Evolutionary conservation across 2,329 filamentous ascomycete species (phyloP), one percentile per base, ranked within the genome.

Genomic region (Colletotrichum spinosum): DNA sequence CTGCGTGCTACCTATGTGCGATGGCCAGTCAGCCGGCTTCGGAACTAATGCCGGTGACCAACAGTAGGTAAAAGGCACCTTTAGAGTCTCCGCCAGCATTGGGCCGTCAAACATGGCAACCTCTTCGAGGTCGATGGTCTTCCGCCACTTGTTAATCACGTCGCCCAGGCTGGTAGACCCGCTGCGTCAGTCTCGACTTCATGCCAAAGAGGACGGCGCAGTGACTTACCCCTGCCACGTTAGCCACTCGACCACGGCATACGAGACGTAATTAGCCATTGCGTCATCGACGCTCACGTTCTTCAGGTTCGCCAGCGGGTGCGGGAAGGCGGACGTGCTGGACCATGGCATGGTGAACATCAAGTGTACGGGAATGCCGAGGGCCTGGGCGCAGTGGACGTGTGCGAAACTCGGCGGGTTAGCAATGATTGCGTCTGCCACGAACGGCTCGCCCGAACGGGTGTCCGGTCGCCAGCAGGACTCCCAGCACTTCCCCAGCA

Each of bases 11-110:
- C 84, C 84, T 44, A 91, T 89, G 59, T 90, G 81, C 2, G 81
- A 74, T 0, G 81, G 83, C 89, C 90, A 92, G 70, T 91, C 89
- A 3, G 78, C 79, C 0, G 89, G 89, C 70, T 91, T 92, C 0
- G 87, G 84, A 1, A 91, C 87, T 12, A 92, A 75, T 7, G 88
- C 83, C 0, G 89, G 88, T 0, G 89, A 91, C 91, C 92, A 94
- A 73, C 91, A 92, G 70, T 94, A 95, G 0, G 92, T 93, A 66
- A 90, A 90, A 0, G 92, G 92, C 6, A 94, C 84, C 48, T 83
- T 83, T 17, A 94, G 76, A 8, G 89, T 86, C 56, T 87, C 86
- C 1, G 92, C 77, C 77, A 93, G 86, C 17, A 88, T 88, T 7
- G 91, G 90, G 1, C 89, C 92, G 80, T 89, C 92, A 49, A 92